These are phyloP conservation scores for Galium porrigens DNA, from an alignment of 305 asterid genomes.

Conservation along the genomic window DNA sequence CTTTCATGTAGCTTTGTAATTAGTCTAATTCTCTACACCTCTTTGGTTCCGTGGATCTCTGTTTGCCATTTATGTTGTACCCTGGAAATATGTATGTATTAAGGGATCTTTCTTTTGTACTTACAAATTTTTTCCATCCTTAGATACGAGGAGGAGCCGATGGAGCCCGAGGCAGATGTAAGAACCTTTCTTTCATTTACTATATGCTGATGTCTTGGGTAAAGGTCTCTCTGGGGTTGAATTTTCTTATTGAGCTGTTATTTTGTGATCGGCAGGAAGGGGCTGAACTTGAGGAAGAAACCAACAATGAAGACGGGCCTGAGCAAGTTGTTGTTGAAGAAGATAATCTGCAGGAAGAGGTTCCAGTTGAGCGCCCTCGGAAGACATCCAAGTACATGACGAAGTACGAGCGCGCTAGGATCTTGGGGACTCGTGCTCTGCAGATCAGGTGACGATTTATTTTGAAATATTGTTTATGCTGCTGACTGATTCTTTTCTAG, in stretches of 20 bases:
- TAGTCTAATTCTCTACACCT: background rate
- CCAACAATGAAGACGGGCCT: slow-evolving; percentile 21
- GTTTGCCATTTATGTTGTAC: background rate
- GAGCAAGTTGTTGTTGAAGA: slow-evolving; percentile 27
- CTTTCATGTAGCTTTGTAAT: background rate
- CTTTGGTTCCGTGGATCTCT: background rate
- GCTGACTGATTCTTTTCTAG: background rate
- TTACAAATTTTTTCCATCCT: slow-evolving; percentile 14
- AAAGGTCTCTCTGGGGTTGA: background rate
- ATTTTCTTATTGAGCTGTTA: background rate
- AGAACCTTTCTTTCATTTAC: slow-evolving; percentile 12
- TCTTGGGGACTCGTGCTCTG: slow-evolving; percentile 66
- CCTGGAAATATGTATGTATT: background rate
- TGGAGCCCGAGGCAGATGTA: slow-evolving; percentile 64
- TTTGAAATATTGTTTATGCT: background rate
- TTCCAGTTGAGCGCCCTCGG: slow-evolving; percentile 43
- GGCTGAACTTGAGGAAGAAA: slow-evolving; percentile 42
- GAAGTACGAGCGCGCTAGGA: slow-evolving; percentile 67
- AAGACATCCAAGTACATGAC: slow-evolving; percentile 75
- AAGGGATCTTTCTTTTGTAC: background rate
- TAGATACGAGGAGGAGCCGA: slow-evolving; percentile 64
- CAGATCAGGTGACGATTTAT: slow-evolving; percentile 41
- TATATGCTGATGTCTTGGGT: background rate
- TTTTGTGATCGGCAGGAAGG: slow-evolving; percentile 39
- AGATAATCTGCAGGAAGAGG: slow-evolving; percentile 30